phyloP scores from a whole-genome alignment of 805 yeast species.

The Starmerella floricola region DNA sequence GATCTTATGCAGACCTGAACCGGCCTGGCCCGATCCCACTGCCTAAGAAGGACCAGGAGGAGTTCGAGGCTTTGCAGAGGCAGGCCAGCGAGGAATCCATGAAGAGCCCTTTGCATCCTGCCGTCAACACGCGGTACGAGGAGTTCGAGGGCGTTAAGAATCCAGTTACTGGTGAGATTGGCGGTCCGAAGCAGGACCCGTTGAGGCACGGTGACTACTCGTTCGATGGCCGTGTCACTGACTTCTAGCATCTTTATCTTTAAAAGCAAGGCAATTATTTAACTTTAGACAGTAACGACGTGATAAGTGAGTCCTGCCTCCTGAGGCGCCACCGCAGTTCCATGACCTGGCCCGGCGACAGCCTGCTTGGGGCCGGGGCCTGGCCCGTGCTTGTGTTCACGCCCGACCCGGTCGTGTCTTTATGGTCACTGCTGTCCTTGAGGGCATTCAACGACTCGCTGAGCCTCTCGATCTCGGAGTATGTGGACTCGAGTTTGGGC shows the following conservation, averaged over 20 bases:
- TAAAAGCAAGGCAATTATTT: neutral
- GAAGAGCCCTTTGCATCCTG: constrained; percentile 33
- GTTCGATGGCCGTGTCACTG: constrained; percentile 92
- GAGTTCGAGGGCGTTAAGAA: constrained; percentile 92
- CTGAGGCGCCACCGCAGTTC: constrained; percentile 9
- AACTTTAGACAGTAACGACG: neutral
- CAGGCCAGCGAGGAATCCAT: constrained; percentile 60
- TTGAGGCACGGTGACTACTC: constrained; percentile 84
- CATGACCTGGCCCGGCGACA: constrained; percentile 1
- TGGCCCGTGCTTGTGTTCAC: neutral
- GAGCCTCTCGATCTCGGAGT: constrained; percentile 5
- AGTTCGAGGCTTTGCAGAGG: constrained; percentile 75
- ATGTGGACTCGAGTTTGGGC: constrained; percentile 21
- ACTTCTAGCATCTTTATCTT: constrained; percentile 47
- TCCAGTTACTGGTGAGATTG: constrained; percentile 87
- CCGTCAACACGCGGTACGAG: constrained; percentile 64
- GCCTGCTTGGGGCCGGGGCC: neutral
- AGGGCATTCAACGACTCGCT: neutral
- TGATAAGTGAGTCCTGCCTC: constrained; percentile 11
- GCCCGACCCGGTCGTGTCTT: neutral
- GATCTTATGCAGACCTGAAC: constrained; percentile 15
- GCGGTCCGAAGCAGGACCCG: constrained; percentile 98
- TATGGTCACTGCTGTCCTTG: neutral
- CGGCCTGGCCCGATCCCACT: constrained; percentile 55
- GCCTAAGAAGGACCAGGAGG: constrained; percentile 75